A percentile compares a stretch with the other conserved stretches of the same genome.
These are phyloP conservation scores for Amaranthus palmeri DNA, from an alignment of 148 eudicot species.

Conservation along the genomic window DNA sequence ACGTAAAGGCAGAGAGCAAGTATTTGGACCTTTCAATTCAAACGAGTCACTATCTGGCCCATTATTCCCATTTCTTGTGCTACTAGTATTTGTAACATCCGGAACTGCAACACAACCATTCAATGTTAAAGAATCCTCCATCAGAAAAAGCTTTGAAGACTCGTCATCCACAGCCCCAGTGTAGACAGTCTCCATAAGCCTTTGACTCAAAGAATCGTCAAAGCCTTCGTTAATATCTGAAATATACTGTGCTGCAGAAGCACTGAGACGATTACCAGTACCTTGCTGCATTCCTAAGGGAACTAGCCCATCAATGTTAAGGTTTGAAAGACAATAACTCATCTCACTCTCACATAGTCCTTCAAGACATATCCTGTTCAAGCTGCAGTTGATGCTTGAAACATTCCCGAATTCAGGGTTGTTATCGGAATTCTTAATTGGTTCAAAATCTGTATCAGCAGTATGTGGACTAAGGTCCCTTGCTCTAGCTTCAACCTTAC, in stretches of 20 bases:
- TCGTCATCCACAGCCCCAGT: constrained; percentile 22
- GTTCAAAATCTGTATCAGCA: constrained; percentile 14
- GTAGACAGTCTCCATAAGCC: constrained; percentile 7
- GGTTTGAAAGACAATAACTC: neutral
- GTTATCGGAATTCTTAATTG: neutral
- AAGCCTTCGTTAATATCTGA: neutral
- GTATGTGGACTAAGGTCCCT: constrained; percentile 2
- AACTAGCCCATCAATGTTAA: constrained; percentile 7
- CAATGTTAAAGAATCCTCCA: constrained; percentile 22
- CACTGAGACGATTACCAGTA: constrained; percentile 9
- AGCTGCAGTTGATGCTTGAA: constrained; percentile 19
- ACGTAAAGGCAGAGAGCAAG: constrained; percentile 22
- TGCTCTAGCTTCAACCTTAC: neutral
- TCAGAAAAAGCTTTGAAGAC: constrained; percentile 19
- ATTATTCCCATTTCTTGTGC: constrained; percentile 27
- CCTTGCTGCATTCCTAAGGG: constrained; percentile 11
- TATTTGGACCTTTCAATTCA: constrained; percentile 16
- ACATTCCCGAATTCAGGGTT: constrained; percentile 19
- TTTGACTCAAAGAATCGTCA: constrained; percentile 5
- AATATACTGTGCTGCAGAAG: constrained; percentile 1
- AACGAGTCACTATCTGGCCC: constrained; percentile 17
- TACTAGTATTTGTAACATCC: constrained; percentile 23
- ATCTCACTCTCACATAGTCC: constrained; percentile 14
- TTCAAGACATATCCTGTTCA: constrained; percentile 27
- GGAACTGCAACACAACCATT: constrained; percentile 29